Evolutionary conservation across 2,329 filamentous ascomycete species (phyloP).

Genomic region (Coniochaeta sp.): DNA sequence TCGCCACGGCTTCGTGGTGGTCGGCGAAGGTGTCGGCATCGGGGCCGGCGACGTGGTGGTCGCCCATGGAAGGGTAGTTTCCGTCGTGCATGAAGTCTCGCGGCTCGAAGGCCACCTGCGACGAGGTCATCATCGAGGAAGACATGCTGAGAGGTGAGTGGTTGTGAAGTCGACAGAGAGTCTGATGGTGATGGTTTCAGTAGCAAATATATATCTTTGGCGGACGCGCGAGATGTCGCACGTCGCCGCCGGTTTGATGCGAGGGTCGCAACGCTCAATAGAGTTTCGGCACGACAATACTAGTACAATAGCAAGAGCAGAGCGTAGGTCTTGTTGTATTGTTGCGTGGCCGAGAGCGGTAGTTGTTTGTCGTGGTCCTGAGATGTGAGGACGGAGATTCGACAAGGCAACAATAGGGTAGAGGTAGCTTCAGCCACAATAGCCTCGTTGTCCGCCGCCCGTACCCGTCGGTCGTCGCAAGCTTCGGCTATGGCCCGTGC

Average conservation of each 20-base stretch:
- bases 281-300: not conserved
- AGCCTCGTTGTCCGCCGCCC: not conserved
- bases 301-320: too few relatives aligned
- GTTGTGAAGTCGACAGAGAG: not conserved
- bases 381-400: not conserved
- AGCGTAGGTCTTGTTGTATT: not conserved
- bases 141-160: not conserved
- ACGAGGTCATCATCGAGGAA: slow-evolving; percentile 23
- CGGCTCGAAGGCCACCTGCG: slow-evolving; percentile 39
- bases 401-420: slow-evolving; percentile 1
- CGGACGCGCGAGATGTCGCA: not conserved
- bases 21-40: slow-evolving; percentile 30
- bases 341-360: not conserved
- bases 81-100: slow-evolving; percentile 41
- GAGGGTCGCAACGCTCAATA: not conserved
- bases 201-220: not conserved
- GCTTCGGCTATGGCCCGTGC: not conserved
- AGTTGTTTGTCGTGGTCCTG: not conserved
- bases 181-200: not conserved
- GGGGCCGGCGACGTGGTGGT: slow-evolving; percentile 28
- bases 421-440: slow-evolving; percentile 1
- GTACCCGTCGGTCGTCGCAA: not conserved
- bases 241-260: not conserved
- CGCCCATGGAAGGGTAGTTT: slow-evolving; percentile 37
- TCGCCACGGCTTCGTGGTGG: slow-evolving; percentile 26